Evolutionary conservation across 768 basidiomycete species (phyloP).

Genomic region (Cystofilobasidium capitatum): DNA sequence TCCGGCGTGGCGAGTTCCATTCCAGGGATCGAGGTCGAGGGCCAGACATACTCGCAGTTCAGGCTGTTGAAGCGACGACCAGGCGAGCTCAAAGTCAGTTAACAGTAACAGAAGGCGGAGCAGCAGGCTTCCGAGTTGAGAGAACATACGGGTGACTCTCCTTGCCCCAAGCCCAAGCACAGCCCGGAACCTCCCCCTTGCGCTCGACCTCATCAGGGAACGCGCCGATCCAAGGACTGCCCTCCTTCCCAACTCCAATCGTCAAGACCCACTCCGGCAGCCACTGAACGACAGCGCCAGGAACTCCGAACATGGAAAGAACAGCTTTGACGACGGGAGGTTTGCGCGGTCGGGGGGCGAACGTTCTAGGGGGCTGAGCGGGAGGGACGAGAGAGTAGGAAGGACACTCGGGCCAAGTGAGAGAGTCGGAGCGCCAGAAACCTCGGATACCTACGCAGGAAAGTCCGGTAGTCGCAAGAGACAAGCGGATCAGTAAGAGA

Average conservation of each 20-base stretch:
- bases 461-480: neutral
- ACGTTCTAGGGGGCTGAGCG: constrained; percentile 7
- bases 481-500: neutral
- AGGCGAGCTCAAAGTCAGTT: neutral
- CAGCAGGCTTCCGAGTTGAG: no score
- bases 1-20: constrained; percentile 71
- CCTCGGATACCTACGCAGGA: constrained; percentile 11
- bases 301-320: constrained; percentile 2
- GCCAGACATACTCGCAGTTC: constrained; percentile 78
- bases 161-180: constrained; percentile 17
- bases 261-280: constrained; percentile 9
- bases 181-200: constrained; percentile 9
- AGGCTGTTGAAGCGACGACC: constrained; percentile 47
- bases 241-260: neutral
- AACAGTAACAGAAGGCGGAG: neutral
- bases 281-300: neutral
- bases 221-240: neutral
- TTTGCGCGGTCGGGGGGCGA: neutral
- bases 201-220: constrained; percentile 19
- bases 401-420: constrained; percentile 25
- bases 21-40: constrained; percentile 51
- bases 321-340: constrained; percentile 12
- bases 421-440: constrained; percentile 26
- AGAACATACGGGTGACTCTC: constrained; percentile 18
- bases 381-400: constrained; percentile 21